These are phyloP conservation scores for Mycena indigotica DNA, from an alignment of 768 basidiomycete species.

Conservation along the genomic window DNA sequence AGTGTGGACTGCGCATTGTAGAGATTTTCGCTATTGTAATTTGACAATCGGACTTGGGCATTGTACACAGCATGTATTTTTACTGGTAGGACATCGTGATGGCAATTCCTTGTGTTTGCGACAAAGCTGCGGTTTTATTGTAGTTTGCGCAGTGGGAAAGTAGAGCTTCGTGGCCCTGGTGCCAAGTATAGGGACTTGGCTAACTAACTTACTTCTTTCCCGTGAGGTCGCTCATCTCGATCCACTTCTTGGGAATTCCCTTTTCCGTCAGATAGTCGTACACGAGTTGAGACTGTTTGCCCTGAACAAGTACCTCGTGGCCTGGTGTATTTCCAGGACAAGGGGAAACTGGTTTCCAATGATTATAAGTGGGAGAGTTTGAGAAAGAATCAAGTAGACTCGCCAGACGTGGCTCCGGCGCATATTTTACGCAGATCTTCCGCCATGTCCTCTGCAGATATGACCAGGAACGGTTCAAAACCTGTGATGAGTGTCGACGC, in stretches of 20 bases:
- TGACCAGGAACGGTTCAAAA: slow-evolving; percentile 72
- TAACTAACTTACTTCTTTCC: slow-evolving; percentile 58
- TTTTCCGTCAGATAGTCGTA: slow-evolving; percentile 64
- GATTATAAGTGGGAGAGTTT: slow-evolving; percentile 7
- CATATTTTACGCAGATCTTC: slow-evolving; percentile 78
- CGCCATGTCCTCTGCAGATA: slow-evolving; percentile 71
- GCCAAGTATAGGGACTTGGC: too few relatives aligned
- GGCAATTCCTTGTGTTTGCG: too few relatives aligned
- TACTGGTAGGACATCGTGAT: too few relatives aligned
- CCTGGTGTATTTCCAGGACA: slow-evolving; percentile 58
- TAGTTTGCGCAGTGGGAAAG: too few relatives aligned
- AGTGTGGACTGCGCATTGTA: too few relatives aligned
- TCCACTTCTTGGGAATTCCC: slow-evolving; percentile 85
- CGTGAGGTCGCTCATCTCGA: slow-evolving; percentile 54
- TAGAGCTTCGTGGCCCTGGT: too few relatives aligned
- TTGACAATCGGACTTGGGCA: too few relatives aligned
- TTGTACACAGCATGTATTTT: too few relatives aligned
- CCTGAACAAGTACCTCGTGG: slow-evolving; percentile 81
- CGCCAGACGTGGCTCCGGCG: slow-evolving; percentile 79
- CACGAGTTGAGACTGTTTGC: slow-evolving; percentile 72
- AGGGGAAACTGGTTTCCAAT: slow-evolving; percentile 48
- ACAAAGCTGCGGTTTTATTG: too few relatives aligned
- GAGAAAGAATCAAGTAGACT: slow-evolving; percentile 20
- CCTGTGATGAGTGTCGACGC: slow-evolving; percentile 76
- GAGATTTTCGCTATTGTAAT: too few relatives aligned